phyloP scores from a whole-genome alignment of 2,329 filamentous ascomycete genomes.

The Bipolaris oryzae region DNA sequence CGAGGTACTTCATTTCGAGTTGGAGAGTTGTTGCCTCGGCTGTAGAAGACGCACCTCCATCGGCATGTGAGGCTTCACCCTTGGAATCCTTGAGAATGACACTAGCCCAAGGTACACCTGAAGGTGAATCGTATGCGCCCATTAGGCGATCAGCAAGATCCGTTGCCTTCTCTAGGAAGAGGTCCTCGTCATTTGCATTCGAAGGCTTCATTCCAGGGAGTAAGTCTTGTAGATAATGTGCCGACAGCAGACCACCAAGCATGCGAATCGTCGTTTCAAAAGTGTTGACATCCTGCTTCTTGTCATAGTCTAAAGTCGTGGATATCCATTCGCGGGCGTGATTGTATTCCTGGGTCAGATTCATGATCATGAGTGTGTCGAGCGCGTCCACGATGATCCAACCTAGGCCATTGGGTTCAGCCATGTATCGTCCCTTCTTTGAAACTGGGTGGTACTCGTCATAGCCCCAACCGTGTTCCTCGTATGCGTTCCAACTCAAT shows the following conservation, averaged over 20 bases:
- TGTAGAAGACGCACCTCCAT: slow-evolving; percentile 88
- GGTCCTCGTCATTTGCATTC: slow-evolving; percentile 78
- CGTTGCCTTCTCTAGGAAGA: slow-evolving; percentile 94
- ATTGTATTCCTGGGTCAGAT: slow-evolving; percentile 81
- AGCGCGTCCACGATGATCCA: slow-evolving; percentile 98
- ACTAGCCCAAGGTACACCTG: slow-evolving; percentile 88
- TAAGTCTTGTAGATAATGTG: slow-evolving; percentile 88
- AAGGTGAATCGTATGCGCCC: slow-evolving; percentile 83
- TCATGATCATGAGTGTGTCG: slow-evolving; percentile 98
- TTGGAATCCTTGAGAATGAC: slow-evolving; percentile 80
- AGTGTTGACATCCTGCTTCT: slow-evolving; percentile 93
- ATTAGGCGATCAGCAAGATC: slow-evolving; percentile 88
- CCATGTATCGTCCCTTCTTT: slow-evolving; percentile 83
- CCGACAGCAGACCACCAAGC: slow-evolving; percentile 89
- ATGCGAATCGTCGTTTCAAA: slow-evolving; percentile 99
- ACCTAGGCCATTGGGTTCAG: slow-evolving; percentile 77
- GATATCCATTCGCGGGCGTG: slow-evolving; percentile 90
- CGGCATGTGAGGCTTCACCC: slow-evolving; percentile 80
- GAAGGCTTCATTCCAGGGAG: slow-evolving; percentile 79
- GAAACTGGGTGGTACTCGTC: slow-evolving; percentile 87
- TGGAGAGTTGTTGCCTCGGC: slow-evolving; percentile 92
- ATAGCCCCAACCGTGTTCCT: slow-evolving; percentile 89
- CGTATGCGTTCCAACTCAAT: slow-evolving; percentile 91
- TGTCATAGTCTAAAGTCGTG: slow-evolving; percentile 80
- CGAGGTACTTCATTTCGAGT: slow-evolving; percentile 95